Evolutionary conservation across 2,329 filamentous ascomycete genomes (phyloP).

Genomic region (Penicillium sclerotiorum): DNA sequence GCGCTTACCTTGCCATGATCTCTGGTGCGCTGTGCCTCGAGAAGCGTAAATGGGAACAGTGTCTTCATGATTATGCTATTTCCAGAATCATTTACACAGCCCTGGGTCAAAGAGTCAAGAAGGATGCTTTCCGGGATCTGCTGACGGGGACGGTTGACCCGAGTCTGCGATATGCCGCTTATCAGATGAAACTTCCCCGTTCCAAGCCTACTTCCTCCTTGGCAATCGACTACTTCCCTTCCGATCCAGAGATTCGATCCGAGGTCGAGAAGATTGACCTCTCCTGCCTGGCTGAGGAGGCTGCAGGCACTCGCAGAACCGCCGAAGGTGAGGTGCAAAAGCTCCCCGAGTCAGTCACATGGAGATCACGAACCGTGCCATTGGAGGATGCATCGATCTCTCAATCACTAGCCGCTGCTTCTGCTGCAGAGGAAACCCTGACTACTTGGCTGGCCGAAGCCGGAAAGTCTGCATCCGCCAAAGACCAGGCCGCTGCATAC

Average conservation of each 20-base stretch:
- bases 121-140: conserved; percentile 83
- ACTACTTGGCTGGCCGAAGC: conserved; percentile 49
- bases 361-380: conserved; percentile 81
- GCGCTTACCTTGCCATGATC: conserved; percentile 78
- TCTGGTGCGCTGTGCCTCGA: conserved; percentile 80
- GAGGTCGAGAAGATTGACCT: conserved; percentile 73
- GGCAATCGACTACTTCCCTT: conserved; percentile 76
- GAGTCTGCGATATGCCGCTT: conserved; percentile 90
- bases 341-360: conserved; percentile 74
- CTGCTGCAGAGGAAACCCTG: conserved; percentile 57
- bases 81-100: conserved; percentile 82
- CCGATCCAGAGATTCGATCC: conserved; percentile 61
- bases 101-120: conserved; percentile 64
- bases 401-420: conserved; percentile 73
- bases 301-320: conserved; percentile 51
- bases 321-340: conserved; percentile 49
- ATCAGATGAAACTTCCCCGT: conserved; percentile 84
- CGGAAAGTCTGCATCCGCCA: conserved; percentile 44
- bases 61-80: conserved; percentile 73
- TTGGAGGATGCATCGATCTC: conserved; percentile 94
- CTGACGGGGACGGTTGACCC: conserved; percentile 86
- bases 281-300: conserved; percentile 64
- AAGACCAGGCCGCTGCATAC: conserved; percentile 80
- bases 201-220: conserved; percentile 80
- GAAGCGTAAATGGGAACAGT: conserved; percentile 80